Conservation (phyloP, 1,139 yeast genomes). For the Debaryomyces psychrophilus region DNA sequence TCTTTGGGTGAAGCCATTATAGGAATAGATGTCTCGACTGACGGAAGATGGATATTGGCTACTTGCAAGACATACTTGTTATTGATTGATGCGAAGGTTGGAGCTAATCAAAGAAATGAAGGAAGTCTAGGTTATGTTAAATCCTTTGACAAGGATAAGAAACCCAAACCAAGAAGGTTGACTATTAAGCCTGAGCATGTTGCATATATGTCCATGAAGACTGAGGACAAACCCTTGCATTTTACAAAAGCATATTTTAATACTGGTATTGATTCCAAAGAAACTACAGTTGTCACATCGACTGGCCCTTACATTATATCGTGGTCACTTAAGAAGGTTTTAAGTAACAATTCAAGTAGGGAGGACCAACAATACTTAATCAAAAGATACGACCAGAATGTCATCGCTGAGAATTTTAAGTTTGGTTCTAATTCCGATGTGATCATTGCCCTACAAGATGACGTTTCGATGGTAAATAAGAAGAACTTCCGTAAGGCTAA, state of each 20-base stretch:
- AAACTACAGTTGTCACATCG: conserved; percentile 73
- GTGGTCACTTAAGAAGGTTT: conserved; percentile 71
- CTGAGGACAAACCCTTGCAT: conserved; percentile 48
- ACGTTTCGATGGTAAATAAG: conserved; percentile 67
- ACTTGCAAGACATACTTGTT: conserved; percentile 74
- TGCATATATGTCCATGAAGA: conserved; percentile 59
- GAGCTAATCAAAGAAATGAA: conserved; percentile 58
- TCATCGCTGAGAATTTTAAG: conserved; percentile 78
- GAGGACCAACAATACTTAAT: conserved; percentile 59
- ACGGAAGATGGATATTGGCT: conserved; percentile 81
- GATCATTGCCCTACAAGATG: conserved; percentile 69
- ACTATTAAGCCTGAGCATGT: conserved; percentile 73
- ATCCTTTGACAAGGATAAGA: conserved; percentile 64
- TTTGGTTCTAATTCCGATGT: conserved; percentile 74
- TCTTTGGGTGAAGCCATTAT: conserved; percentile 76
- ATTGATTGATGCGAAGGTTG: conserved; percentile 66
- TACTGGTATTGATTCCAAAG: conserved; percentile 62
- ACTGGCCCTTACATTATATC: conserved; percentile 80
- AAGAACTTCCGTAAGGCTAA: conserved; percentile 59
- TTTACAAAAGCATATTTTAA: conserved; percentile 82
- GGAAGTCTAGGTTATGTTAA: conserved; percentile 68
- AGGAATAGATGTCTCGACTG: conserved; percentile 72
- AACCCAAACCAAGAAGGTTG: conserved; percentile 71
- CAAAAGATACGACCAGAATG: conserved; percentile 60
- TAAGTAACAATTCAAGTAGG: conserved; percentile 43